Evolutionary conservation across 1,139 yeast genomes (phyloP).

Genomic region (Yamadazyma sp.): DNA sequence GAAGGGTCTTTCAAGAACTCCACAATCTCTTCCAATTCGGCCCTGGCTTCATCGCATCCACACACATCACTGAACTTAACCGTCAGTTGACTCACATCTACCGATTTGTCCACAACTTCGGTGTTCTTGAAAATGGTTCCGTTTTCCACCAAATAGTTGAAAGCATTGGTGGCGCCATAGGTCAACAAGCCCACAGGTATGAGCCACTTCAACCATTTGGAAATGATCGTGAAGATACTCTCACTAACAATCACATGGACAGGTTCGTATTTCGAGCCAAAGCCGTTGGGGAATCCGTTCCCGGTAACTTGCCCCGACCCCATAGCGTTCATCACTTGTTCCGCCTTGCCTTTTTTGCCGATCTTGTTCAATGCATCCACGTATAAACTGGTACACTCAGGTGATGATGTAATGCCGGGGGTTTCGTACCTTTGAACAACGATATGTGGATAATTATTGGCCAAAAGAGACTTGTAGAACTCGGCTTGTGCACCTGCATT

Average conservation of each 20-base stretch:
- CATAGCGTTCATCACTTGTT: slow-evolving; percentile 44
- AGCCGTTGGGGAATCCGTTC: slow-evolving; percentile 33
- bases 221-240: slow-evolving; percentile 69
- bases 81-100: slow-evolving; percentile 82
- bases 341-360: slow-evolving; percentile 81
- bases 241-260: slow-evolving; percentile 90
- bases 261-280: slow-evolving; percentile 66
- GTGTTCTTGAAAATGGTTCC: slow-evolving; percentile 80
- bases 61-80: slow-evolving; percentile 91
- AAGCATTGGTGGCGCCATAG: slow-evolving; percentile 73
- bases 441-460: slow-evolving; percentile 85
- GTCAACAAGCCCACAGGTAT: slow-evolving; percentile 74
- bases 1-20: slow-evolving; percentile 95
- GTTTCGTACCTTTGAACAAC: slow-evolving; percentile 91
- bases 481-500: slow-evolving; percentile 76
- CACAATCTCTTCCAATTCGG: slow-evolving; percentile 94
- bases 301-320: slow-evolving; percentile 20
- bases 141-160: slow-evolving; percentile 79
- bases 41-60: slow-evolving; percentile 98
- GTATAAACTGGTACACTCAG: slow-evolving; percentile 76
- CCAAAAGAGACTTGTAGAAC: slow-evolving; percentile 71
- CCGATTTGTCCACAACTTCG: slow-evolving; percentile 71
- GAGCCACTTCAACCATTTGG: slow-evolving; percentile 90
- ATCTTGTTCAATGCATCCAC: slow-evolving; percentile 74
- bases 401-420: slow-evolving; percentile 79